Base-by-base conservation (phyloP, 1,284 basidiomycete genomes). In the Ceratobasidium sp. region DNA sequence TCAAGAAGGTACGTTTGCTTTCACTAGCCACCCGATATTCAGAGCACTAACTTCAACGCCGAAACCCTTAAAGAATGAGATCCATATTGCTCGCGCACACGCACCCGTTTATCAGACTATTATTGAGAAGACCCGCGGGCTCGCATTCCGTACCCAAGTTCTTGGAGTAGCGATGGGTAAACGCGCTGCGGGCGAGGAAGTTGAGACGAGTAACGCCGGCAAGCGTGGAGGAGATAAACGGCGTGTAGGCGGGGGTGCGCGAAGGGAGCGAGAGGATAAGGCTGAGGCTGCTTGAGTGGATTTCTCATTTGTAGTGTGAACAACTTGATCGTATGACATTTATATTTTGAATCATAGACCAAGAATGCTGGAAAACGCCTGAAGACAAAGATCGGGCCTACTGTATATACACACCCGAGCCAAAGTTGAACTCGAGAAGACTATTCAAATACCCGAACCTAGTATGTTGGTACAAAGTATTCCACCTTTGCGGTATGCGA, bases 61-160 rank as follows among this genome's bases (percentile, higher is more conserved):
- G 26, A 20, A 46, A 79, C 23, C 38, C 48, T 64, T 46, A 17
- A 84, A 96, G 94, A 97, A 98, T 84, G 94, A 97, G 83, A 97
- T 99, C 82, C 93, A 97, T 85, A 98, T 99, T 85, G 93, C 96
- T 85, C 92, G 96, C 50, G 94, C 96, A 15, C 91, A 94, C 78
- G 89, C 94, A 64, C 95, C 96, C 10, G 92, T 98, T 40, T 98
- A 98, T 85, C 97, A 98, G 83, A 91, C 93, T 10, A 93, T 99
- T 81, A 98, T 99, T 82, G 97, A 99, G 85, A 97, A 96, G 85
- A 98, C 97, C 1, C 92, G 96, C 70, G 96, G 96, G 40, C 89
- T 99, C 77, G 92, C 95, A 3, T 92, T 97, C 87, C 92, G 96
- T 79, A 96, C 96, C 1, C 95, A 97, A 84, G 96, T 95, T 3